phyloP scores from a whole-genome alignment of 202 grass and related monocot species.

The Schoenoplectus triqueter region DNA sequence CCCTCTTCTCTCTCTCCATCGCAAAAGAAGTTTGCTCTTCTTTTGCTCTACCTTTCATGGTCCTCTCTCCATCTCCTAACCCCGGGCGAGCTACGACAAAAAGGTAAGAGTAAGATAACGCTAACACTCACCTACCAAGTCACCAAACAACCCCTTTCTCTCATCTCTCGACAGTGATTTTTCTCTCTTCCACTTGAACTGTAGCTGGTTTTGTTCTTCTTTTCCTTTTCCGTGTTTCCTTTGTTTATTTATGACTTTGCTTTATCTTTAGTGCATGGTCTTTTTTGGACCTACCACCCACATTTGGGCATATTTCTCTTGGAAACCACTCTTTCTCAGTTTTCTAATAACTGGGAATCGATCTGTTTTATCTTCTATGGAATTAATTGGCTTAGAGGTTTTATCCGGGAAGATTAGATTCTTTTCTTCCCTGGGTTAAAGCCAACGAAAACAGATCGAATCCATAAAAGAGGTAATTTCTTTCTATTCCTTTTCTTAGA shows the following conservation, averaged over 20 bases:
- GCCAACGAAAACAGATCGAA: conserved; percentile 39
- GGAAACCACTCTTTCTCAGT: conserved; percentile 34
- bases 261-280: conserved; percentile 41
- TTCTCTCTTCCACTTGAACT: conserved; percentile 30
- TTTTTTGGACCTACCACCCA: conserved; percentile 32
- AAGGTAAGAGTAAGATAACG: conserved; percentile 25
- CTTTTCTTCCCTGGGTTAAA: conserved; percentile 37
- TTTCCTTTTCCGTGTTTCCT: neutral
- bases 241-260: conserved; percentile 41
- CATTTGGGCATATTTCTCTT: conserved; percentile 43
- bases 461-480: conserved; percentile 30
- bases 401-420: conserved; percentile 31
- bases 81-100: conserved; percentile 22
- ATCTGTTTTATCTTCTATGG: conserved; percentile 27
- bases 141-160: conserved; percentile 41
- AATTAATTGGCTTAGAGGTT: conserved; percentile 10
- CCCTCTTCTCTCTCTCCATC: conserved; percentile 2
- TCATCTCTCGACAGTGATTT: conserved; percentile 33
- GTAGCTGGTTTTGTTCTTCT: neutral
- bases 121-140: conserved; percentile 8
- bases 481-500: conserved; percentile 4
- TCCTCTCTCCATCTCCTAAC: conserved; percentile 34
- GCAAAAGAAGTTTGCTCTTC: conserved; percentile 31
- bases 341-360: conserved; percentile 27
- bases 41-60: conserved; percentile 39